phyloP scores from a whole-genome alignment of 306 rosid genomes.

The Glycine tomentella region DNA sequence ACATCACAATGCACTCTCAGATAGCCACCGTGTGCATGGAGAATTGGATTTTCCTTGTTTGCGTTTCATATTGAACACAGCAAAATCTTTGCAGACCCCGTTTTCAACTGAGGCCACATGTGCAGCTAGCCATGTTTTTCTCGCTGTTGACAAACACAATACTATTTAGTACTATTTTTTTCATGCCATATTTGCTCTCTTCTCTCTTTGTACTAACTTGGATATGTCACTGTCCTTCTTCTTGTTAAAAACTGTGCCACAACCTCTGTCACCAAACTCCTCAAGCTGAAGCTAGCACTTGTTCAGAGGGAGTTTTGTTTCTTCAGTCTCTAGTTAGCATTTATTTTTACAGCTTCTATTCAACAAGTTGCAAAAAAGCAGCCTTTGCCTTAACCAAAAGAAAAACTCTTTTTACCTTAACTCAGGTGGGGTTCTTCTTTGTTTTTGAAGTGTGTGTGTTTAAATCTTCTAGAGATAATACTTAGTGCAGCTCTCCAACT shows the following conservation, averaged over 20 bases:
- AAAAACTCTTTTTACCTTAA: conserved; percentile 17
- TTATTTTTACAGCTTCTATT: not conserved
- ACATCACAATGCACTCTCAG: conserved; percentile 1
- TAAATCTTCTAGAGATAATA: not conserved
- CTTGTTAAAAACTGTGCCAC: conserved; percentile 49
- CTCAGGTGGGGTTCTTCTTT: conserved; percentile 26
- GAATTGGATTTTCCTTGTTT: conserved; percentile 33
- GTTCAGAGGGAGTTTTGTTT: conserved; percentile 3
- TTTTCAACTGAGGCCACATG: conserved; percentile 52
- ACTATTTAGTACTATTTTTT: not conserved
- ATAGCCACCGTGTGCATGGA: conserved; percentile 32
- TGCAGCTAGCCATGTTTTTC: conserved; percentile 21
- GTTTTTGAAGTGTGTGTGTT: too few relatives aligned
- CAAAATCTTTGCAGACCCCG: not conserved
- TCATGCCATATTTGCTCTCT: conserved; percentile 44
- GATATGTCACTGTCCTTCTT: conserved; percentile 48
- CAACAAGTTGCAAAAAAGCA: not conserved
- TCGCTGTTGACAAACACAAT: conserved; percentile 26
- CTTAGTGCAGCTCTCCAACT: not conserved
- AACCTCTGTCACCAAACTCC: conserved; percentile 21
- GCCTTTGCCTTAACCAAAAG: conserved; percentile 7
- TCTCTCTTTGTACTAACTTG: conserved; percentile 16
- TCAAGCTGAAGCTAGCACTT: not conserved
- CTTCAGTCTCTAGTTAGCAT: conserved; percentile 17
- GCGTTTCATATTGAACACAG: not conserved